phyloP scores from a whole-genome alignment of 495 filamentous ascomycete genomes.

The Astrothelium subdiscretum region DNA sequence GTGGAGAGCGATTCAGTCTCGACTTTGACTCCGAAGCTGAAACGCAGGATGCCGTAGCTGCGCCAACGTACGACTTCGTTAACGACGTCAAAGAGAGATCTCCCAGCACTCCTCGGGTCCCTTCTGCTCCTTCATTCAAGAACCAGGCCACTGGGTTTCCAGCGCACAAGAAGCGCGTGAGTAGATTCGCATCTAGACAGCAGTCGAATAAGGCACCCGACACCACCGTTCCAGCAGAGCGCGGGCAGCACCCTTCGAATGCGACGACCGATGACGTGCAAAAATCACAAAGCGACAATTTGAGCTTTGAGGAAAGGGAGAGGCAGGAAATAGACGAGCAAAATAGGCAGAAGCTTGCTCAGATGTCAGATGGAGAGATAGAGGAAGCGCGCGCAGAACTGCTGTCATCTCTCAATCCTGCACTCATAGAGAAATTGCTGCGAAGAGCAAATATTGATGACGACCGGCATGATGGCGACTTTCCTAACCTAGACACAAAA shows the following conservation, averaged over 20 bases:
- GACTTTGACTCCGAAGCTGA: slow-evolving; percentile 8
- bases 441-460: slow-evolving; percentile 71
- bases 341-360: slow-evolving; percentile 59
- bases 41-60: not conserved
- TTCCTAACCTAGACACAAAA: not conserved
- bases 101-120: slow-evolving; percentile 42
- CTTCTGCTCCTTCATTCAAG: slow-evolving; percentile 50
- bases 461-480: slow-evolving; percentile 24
- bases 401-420: slow-evolving; percentile 53
- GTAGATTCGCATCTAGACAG: slow-evolving; percentile 44
- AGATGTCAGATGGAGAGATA: slow-evolving; percentile 76
- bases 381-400: slow-evolving; percentile 64
- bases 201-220: slow-evolving; percentile 1
- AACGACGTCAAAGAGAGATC: slow-evolving; percentile 68
- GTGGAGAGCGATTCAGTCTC: slow-evolving; percentile 17
- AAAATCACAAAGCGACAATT: not conserved
- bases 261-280: not conserved
- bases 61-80: slow-evolving; percentile 38
- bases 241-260: not conserved
- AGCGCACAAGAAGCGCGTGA: slow-evolving; percentile 66
- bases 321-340: slow-evolving; percentile 64
- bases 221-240: not conserved
- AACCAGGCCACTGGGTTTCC: slow-evolving; percentile 66
- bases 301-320: slow-evolving; percentile 39
- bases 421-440: slow-evolving; percentile 63